Evolutionary conservation across 1,284 basidiomycete species (phyloP), one percentile per base, ranked within the genome.

Genomic region (Puccinia triticina): DNA sequence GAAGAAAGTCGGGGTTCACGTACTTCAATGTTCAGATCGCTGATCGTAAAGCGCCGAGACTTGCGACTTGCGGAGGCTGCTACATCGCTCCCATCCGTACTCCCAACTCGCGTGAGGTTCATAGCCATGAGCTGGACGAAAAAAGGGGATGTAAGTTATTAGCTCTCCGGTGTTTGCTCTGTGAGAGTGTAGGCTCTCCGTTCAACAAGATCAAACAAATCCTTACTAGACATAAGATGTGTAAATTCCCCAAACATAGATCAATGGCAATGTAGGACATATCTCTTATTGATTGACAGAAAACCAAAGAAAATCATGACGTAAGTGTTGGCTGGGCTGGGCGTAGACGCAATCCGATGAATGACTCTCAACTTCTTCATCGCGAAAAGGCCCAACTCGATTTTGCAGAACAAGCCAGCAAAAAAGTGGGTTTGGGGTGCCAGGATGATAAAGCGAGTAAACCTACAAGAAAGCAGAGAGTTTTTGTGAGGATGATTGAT

Each of bases 301-400:
- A 34, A 55, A 55, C 18, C 32, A 53, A 43, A 76, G 21, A 32
- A 29, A 61, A 61, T 16, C 1, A 23, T 37, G 29, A 23, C 32
- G 71, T 73, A 7, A 53, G 59, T 18, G 21, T 66, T 50, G n/a
- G 46, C 16, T 29, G 1, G n/a, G 46, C 16, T 29, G 1, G 10
- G n/a, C 14, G 7, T 26, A 16, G 55, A 75, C 23, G 21, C 37
- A 61, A 75, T 61, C 26, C 16, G 23, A 53, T 43, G 0, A 37
- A 23, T 77, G 37, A 40, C 37, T 77, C 46, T 55, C 61, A 77
- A 77, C 76, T 77, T 77, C 64, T 57, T 64, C 61, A 67, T 50
- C 40, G 67, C n/a, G 61, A 66, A 66, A 29, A 77, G 37, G 29
- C 59, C 76, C 76, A 77, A 40, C 43, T 66, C 64, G 21, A 67